Conservation (phyloP, 2,329 filamentous ascomycete species). For the Xylariaceae sp. region DNA sequence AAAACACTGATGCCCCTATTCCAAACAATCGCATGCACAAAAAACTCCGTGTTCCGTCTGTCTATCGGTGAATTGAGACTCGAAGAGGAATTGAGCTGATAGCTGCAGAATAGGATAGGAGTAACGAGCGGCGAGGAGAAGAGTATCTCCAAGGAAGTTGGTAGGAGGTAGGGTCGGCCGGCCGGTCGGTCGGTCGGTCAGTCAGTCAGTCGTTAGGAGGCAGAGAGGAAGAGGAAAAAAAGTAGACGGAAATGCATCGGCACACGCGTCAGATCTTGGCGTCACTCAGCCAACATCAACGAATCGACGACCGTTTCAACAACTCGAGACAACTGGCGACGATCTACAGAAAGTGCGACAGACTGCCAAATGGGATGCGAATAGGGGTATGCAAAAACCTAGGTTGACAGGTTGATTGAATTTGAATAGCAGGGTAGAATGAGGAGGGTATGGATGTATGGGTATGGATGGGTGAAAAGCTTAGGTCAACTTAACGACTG, state of each 20-base stretch:
- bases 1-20: conserved; percentile 12
- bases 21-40: conserved; percentile 20
- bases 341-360: conserved; percentile 8
- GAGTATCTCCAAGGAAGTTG: conserved; percentile 6
- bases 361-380: conserved; percentile 14
- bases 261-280: conserved; percentile 22
- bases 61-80: conserved; percentile 18
- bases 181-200: too few relatives aligned
- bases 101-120: conserved; percentile 18
- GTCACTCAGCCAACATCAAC: conserved; percentile 15
- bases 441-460: neutral
- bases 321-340: conserved; percentile 14
- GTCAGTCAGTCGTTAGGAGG: neutral
- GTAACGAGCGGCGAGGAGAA: conserved; percentile 36
- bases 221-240: neutral
- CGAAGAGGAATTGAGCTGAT: conserved; percentile 2
- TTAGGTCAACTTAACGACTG: conserved; percentile 4
- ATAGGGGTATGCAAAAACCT: conserved; percentile 7
- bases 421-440: neutral
- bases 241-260: conserved; percentile 2
- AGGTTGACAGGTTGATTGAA: neutral
- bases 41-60: conserved; percentile 11
- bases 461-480: conserved; percentile 1
- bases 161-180: neutral
- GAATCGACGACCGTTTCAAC: conserved; percentile 21